Evolutionary conservation across 768 basidiomycete species (phyloP).

Genomic region (Auricularia auricula-judae): DNA sequence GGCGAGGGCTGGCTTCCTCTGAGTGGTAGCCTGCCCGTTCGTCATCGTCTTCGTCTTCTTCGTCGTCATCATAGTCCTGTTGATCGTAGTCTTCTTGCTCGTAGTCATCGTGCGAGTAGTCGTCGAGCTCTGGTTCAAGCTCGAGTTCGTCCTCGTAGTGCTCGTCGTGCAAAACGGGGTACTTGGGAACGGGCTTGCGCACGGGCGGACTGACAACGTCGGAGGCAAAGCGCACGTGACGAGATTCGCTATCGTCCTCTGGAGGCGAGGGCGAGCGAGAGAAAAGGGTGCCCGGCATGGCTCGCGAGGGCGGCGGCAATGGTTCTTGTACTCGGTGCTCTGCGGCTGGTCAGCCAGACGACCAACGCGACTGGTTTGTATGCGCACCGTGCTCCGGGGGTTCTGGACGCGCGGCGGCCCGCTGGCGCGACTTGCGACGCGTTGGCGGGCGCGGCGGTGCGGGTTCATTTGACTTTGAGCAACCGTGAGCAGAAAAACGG

Average conservation of each 20-base stretch:
- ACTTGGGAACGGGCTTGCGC: not conserved
- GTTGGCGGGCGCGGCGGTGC: not conserved
- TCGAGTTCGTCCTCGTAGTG: not conserved
- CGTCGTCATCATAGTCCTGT: not conserved
- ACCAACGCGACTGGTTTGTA: not conserved
- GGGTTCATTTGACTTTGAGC: not conserved
- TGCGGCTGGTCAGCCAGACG: not conserved
- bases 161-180: not conserved
- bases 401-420: not conserved
- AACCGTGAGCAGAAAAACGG: too few species aligned
- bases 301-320: slow-evolving; percentile 26
- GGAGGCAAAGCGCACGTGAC: slow-evolving; percentile 31
- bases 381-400: not conserved
- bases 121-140: not conserved
- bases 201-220: slow-evolving; percentile 4
- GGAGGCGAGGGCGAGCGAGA: slow-evolving; percentile 50
- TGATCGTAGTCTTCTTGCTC: not conserved
- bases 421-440: not conserved
- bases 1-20: not conserved
- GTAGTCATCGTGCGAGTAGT: not conserved
- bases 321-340: not conserved
- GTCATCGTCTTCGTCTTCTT: not conserved
- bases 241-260: slow-evolving; percentile 9
- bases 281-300: slow-evolving; percentile 74
- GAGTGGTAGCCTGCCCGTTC: not conserved